These are phyloP conservation scores for Penicillium vulpinum DNA, from an alignment of 2,329 filamentous ascomycete species.

Conservation along the genomic window DNA sequence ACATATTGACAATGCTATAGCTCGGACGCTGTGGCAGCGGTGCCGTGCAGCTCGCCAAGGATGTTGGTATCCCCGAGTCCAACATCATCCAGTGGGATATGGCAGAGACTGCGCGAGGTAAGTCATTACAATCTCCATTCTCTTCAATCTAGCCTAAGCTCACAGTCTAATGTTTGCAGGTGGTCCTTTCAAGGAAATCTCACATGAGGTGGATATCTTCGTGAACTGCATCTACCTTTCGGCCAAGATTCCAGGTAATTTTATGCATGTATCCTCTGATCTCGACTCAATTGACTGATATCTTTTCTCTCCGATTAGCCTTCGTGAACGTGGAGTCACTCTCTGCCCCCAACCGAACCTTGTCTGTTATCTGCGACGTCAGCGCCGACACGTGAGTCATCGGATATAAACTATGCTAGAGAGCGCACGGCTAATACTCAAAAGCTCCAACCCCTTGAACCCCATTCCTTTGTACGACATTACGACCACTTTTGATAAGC, in stretches of 20 bases:
- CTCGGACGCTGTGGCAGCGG: slow-evolving; percentile 73
- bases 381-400: slow-evolving; percentile 48
- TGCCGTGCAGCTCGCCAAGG: slow-evolving; percentile 75
- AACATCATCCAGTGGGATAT: slow-evolving; percentile 77
- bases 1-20: slow-evolving; percentile 22
- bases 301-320: slow-evolving; percentile 31
- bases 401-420: neutral
- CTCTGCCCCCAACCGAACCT: slow-evolving; percentile 65
- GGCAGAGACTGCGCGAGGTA: slow-evolving; percentile 69
- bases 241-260: slow-evolving; percentile 64
- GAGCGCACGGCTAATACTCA: slow-evolving; percentile 1
- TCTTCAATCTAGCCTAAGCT: neutral
- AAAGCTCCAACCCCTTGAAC: slow-evolving; percentile 51
- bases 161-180: slow-evolving; percentile 35
- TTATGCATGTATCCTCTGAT: neutral
- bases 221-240: slow-evolving; percentile 89
- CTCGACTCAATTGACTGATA: neutral
- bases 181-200: slow-evolving; percentile 77
- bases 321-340: slow-evolving; percentile 76
- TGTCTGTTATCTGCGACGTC: slow-evolving; percentile 80
- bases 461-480: slow-evolving; percentile 73
- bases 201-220: slow-evolving; percentile 67
- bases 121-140: neutral
- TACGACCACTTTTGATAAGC: slow-evolving; percentile 83
- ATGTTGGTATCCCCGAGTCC: slow-evolving; percentile 68